phyloP scores from a whole-genome alignment of 2,329 filamentous ascomycete species.

The Trichoderma sp. region DNA sequence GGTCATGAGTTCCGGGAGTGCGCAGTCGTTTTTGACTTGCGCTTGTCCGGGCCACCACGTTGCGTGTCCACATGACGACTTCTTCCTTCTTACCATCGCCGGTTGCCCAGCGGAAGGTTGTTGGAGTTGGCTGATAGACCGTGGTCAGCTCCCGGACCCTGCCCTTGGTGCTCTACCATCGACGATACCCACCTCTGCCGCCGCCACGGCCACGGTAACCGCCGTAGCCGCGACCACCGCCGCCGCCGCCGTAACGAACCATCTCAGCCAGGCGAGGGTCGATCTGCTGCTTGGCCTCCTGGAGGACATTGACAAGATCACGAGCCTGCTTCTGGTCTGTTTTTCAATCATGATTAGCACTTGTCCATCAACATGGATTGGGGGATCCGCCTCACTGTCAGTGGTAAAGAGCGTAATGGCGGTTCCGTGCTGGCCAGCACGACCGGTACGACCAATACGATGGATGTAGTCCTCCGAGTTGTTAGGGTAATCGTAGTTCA shows the following conservation, averaged over 20 bases:
- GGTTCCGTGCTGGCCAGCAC: conserved; percentile 90
- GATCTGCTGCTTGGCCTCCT: conserved; percentile 96
- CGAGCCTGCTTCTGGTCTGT: conserved; percentile 89
- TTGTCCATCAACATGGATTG: background rate
- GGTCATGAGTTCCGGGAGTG: background rate
- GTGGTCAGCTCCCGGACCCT: conserved; percentile 35
- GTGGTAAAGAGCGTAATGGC: conserved; percentile 98
- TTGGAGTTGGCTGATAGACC: conserved; percentile 46
- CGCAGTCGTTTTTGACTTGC: background rate
- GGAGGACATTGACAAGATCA: conserved; percentile 88
- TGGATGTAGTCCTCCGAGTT: conserved; percentile 99
- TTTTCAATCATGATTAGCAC: conserved; percentile 34
- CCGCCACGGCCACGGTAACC: conserved; percentile 63
- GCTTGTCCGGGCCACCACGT: conserved; percentile 1
- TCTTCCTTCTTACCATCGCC: conserved; percentile 45
- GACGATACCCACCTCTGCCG: conserved; percentile 48
- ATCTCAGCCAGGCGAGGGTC: conserved; percentile 95
- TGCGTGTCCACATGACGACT: conserved; percentile 3
- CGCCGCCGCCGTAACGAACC: conserved; percentile 85
- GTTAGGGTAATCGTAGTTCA: conserved; percentile 99
- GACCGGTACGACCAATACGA: conserved; percentile 91
- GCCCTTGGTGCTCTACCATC: conserved; percentile 32
- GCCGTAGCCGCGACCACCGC: conserved; percentile 69
- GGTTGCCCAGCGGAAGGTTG: conserved; percentile 47
- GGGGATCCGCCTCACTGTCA: conserved; percentile 71